phyloP scores from a whole-genome alignment of 805 yeast species.

The Tetrapisispora nanseiensis region DNA sequence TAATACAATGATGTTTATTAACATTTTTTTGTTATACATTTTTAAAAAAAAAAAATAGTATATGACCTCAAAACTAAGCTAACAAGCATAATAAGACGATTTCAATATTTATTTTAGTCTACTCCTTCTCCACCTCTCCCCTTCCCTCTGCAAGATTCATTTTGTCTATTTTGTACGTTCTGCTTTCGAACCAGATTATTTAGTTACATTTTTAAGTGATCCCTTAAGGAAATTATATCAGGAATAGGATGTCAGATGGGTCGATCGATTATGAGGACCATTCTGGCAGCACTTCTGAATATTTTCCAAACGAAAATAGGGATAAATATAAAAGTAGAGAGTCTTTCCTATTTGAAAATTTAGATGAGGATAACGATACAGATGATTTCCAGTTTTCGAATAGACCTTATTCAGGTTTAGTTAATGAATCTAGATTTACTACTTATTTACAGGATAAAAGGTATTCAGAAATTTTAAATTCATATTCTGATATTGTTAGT shows the following conservation, averaged over 20 bases:
- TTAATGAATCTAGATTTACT: background rate
- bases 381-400: background rate
- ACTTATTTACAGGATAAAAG: background rate
- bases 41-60: background rate
- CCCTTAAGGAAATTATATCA: no score
- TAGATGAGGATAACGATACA: background rate
- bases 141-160: no score
- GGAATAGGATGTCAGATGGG: conserved; percentile 1
- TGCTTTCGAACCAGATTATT: no score
- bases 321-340: background rate
- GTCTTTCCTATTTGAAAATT: conserved; percentile 1
- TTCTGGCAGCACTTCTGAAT: conserved; percentile 1
- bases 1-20: no score
- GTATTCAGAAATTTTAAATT: conserved; percentile 2
- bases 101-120: no score
- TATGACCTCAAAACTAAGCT: background rate
- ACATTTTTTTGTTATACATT: background rate
- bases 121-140: no score
- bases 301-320: background rate
- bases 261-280: background rate
- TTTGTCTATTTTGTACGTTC: no score
- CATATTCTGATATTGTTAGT: conserved; percentile 1
- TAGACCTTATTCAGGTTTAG: background rate
- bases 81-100: background rate
- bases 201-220: no score